phyloP scores from a whole-genome alignment of 2,329 filamentous ascomycete genomes.

The Fusarium brachygibbosum region DNA sequence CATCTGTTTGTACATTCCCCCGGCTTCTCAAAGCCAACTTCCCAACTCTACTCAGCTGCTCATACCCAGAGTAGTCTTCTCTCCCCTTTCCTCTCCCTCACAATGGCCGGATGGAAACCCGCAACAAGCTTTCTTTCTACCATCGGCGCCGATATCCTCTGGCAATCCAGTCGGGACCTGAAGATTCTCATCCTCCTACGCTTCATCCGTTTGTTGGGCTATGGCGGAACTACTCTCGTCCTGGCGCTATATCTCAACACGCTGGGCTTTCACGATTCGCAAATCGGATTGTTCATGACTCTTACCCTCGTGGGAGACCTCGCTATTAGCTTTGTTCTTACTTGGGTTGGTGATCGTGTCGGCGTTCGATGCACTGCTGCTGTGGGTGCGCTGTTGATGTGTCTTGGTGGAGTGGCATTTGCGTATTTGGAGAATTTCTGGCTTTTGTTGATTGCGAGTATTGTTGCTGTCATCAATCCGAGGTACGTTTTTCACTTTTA shows the following conservation, averaged over 20 bases:
- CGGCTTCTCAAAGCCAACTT: neutral
- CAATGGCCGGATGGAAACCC: slow-evolving; percentile 23
- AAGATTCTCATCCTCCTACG: slow-evolving; percentile 42
- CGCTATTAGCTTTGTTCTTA: slow-evolving; percentile 44
- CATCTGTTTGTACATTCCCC: neutral
- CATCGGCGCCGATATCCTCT: slow-evolving; percentile 39
- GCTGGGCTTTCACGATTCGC: slow-evolving; percentile 33
- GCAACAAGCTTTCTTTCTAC: slow-evolving; percentile 23
- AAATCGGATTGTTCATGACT: slow-evolving; percentile 45
- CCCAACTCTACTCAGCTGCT: neutral
- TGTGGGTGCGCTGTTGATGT: slow-evolving; percentile 39
- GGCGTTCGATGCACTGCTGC: slow-evolving; percentile 32
- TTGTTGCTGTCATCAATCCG: slow-evolving; percentile 40
- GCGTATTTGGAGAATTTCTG: slow-evolving; percentile 41
- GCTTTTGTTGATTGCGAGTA: slow-evolving; percentile 35
- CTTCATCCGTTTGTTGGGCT: slow-evolving; percentile 40
- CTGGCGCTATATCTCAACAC: slow-evolving; percentile 43
- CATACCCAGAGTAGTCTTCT: neutral
- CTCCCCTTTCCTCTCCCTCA: neutral
- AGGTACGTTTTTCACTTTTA: slow-evolving; percentile 17
- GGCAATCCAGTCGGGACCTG: slow-evolving; percentile 39
- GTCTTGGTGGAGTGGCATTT: slow-evolving; percentile 32
- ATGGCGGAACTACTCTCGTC: slow-evolving; percentile 42
- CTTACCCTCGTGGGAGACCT: slow-evolving; percentile 42
- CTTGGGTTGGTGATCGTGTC: slow-evolving; percentile 38